phyloP scores from a whole-genome alignment of 805 yeast genomes.

The Saccharomycopsis fermentans region DNA sequence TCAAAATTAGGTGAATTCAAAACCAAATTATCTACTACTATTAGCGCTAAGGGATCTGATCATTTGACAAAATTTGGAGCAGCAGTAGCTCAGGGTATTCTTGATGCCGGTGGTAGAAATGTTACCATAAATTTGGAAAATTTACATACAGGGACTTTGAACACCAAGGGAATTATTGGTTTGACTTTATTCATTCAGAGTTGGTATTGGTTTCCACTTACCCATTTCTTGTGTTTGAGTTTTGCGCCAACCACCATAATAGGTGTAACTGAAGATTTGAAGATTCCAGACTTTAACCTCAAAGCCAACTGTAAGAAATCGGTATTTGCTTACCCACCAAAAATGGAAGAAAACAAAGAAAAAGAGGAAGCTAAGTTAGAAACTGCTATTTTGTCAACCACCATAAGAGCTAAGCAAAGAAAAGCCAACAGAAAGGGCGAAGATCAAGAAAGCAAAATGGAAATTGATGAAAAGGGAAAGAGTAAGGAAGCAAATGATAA shows the following conservation, averaged over 20 bases:
- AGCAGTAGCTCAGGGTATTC: conserved; percentile 90
- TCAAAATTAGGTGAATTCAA: conserved; percentile 74
- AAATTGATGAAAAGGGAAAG: conserved; percentile 29
- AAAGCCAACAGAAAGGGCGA: conserved; percentile 44
- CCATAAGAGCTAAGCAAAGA: conserved; percentile 88
- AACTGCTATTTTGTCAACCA: conserved; percentile 89
- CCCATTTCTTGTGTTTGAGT: conserved; percentile 86
- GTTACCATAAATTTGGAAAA: conserved; percentile 90
- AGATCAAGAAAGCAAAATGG: conserved; percentile 43
- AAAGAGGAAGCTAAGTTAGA: conserved; percentile 83
- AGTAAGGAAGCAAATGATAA: conserved; percentile 22
- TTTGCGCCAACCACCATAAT: conserved; percentile 86
- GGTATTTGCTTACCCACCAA: conserved; percentile 82
- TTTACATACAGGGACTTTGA: conserved; percentile 78
- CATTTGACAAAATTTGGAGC: conserved; percentile 98
- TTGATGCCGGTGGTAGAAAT: conserved; percentile 95
- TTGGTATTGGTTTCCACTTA: conserved; percentile 98
- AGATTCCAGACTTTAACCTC: conserved; percentile 74
- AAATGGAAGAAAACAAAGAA: conserved; percentile 64
- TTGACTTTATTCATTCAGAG: conserved; percentile 81
- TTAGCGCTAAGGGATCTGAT: conserved; percentile 85
- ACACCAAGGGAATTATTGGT: conserved; percentile 87
- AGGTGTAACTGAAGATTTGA: conserved; percentile 77
- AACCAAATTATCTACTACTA: conserved; percentile 63
- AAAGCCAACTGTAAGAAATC: conserved; percentile 75